Evolutionary conservation across 2,329 filamentous ascomycete genomes (phyloP), one percentile per base, ranked within the genome.

Genomic region (Xylaria hypoxylon): DNA sequence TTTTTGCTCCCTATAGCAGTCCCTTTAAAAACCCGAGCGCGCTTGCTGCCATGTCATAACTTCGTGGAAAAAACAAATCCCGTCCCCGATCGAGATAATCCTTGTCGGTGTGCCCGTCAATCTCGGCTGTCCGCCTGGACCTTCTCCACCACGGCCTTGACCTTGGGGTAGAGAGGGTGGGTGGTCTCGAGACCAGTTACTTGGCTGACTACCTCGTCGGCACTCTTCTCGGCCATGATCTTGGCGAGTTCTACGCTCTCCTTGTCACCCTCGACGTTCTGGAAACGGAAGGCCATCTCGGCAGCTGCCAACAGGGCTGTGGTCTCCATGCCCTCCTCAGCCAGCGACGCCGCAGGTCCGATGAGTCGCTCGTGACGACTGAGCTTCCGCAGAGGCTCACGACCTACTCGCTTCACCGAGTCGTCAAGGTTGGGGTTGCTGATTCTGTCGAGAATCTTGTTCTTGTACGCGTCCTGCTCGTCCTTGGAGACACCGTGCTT

Each of bases 331-430:
- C 89, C 93, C 67, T 87, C 85, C 84, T 97, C 93, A 51, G 94
- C 94, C 19, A 99, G 88, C 81, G 97, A 92, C 10, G 92, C 89
- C 51, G 96, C 95, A 5, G 96, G 96, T 51, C 92, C 94, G 74
- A 99, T 90, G 84, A 99, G 97, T 50, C 96, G 94, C 84, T 99
- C 96, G 83, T 96, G 96, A 80, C 94, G 92, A 71, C 91, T 91
- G 38, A 99, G 87, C 86, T 99, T 99, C 79, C 96, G 92, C 67
- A 99, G 85, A 19, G 96, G 96, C 19, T 94, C 95, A 78, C 96
- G 94, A 62, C 95, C 96, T 71, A 99, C 96, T 80, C 96, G 94
- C 84, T 96, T 93, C 40, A 97, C 94, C 13, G 91, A 90, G 80
- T 99, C 95, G 81, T 97, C 93, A 65, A 97, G 86, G 73, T 94